Percentiles rank a stretch among this genome's conserved stretches.
Evolutionary conservation across 2,329 filamentous ascomycete genomes (phyloP).

Genomic region (Epichloe festucae): DNA sequence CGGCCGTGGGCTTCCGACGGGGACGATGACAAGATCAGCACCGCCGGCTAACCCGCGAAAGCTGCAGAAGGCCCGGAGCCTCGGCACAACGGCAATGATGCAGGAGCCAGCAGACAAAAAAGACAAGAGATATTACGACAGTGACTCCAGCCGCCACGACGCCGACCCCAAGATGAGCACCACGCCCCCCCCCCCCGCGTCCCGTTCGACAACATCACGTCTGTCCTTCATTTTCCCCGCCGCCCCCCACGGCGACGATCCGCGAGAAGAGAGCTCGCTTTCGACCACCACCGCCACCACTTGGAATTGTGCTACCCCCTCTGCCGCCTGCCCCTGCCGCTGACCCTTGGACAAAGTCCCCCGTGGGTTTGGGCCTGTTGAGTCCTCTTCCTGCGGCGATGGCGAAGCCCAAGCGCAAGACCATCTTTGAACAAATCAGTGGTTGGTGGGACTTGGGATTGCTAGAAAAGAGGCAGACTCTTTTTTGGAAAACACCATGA

Average conservation of each 20-base stretch:
- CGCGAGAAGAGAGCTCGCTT: constrained; percentile 12
- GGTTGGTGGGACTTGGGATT: constrained; percentile 44
- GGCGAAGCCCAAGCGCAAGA: constrained; percentile 28
- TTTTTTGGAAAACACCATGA: constrained; percentile 12
- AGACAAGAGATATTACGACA: constrained; percentile 18
- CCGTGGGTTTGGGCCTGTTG: constrained; percentile 1
- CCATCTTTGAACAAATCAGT: constrained; percentile 34
- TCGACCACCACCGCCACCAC: constrained; percentile 14
- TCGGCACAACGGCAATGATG: constrained; percentile 25
- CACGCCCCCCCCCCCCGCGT: constrained; percentile 10
- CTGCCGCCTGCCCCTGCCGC: constrained; percentile 13
- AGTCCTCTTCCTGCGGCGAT: constrained; percentile 7
- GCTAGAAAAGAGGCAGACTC: constrained; percentile 30
- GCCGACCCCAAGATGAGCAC: constrained; percentile 16
- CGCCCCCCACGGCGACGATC: constrained; percentile 24
- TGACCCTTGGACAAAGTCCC: constrained; percentile 5
- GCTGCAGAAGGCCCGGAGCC: constrained; percentile 18
- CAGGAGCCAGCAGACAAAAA: constrained; percentile 16
- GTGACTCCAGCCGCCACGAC: constrained; percentile 18
- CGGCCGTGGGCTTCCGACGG: constrained; percentile 28
- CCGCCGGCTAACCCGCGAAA: constrained; percentile 6
- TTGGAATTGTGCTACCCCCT: constrained; percentile 14
- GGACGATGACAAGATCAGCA: background rate
- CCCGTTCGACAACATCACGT: constrained; percentile 1
- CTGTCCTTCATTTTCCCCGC: constrained; percentile 16